A percentile compares a stretch with the other conserved stretches of the same genome.
These are phyloP conservation scores for Bertia moriformis DNA, from an alignment of 2,329 filamentous ascomycete genomes.

Conservation along the genomic window DNA sequence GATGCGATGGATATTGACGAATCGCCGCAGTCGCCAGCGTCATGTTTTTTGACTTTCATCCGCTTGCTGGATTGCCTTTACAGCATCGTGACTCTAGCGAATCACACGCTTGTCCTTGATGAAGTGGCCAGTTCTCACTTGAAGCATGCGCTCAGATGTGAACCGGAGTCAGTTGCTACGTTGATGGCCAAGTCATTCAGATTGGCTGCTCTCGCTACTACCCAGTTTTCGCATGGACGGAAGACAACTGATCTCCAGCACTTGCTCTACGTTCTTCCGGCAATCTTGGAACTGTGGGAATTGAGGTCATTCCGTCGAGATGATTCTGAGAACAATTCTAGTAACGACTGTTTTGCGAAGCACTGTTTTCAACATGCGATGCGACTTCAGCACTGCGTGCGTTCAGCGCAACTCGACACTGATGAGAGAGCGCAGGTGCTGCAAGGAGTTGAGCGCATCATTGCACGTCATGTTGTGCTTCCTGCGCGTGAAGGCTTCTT, in stretches of 20 bases:
- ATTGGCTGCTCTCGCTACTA: neutral
- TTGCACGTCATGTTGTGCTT: neutral
- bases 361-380: neutral
- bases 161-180: neutral
- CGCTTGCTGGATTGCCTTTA: neutral
- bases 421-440: neutral
- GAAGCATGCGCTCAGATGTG: neutral
- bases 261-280: neutral
- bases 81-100: neutral
- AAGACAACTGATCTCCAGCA: neutral
- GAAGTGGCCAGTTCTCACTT: neutral
- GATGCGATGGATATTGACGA: constrained; percentile 1
- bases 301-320: neutral
- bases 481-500: neutral
- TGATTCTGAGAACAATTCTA: neutral
- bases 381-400: neutral
- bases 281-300: neutral
- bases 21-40: neutral
- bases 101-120: neutral
- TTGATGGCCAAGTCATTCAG: neutral
- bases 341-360: neutral
- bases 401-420: neutral
- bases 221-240: neutral
- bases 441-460: neutral
- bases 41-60: neutral